Evolutionary conservation across 1,284 basidiomycete genomes (phyloP).

Genomic region (Microbotryomycetes sp.): DNA sequence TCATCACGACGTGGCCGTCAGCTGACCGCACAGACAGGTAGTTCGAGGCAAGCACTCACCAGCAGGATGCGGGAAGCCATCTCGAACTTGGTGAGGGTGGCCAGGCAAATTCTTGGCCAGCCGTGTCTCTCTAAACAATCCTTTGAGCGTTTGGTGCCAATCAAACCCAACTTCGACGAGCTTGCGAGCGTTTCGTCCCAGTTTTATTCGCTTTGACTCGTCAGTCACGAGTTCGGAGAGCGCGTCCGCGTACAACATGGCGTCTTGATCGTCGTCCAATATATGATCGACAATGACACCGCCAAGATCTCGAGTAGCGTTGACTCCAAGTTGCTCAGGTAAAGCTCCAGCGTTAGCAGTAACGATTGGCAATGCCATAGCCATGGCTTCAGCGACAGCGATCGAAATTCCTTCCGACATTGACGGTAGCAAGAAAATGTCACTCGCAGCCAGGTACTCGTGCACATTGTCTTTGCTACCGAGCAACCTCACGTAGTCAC

Average conservation of each 20-base stretch:
- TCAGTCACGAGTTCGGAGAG: slow-evolving; percentile 14
- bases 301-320: slow-evolving; percentile 9
- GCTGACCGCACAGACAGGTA: no score
- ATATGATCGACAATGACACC: slow-evolving; percentile 26
- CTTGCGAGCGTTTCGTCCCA: slow-evolving; percentile 19
- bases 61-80: slow-evolving; percentile 17
- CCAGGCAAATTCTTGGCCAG: slow-evolving; percentile 11
- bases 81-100: neutral
- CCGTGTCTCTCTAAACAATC: slow-evolving; percentile 20
- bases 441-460: slow-evolving; percentile 19
- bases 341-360: slow-evolving; percentile 30
- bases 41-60: slow-evolving; percentile 2
- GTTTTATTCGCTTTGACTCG: neutral
- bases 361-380: slow-evolving; percentile 30
- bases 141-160: slow-evolving; percentile 17
- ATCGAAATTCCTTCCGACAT: slow-evolving; percentile 32
- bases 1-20: neutral
- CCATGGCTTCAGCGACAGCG: slow-evolving; percentile 34
- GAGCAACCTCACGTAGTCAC: slow-evolving; percentile 18
- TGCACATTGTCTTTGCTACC: slow-evolving; percentile 15
- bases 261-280: slow-evolving; percentile 13
- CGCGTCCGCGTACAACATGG: slow-evolving; percentile 19
- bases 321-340: slow-evolving; percentile 24
- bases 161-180: slow-evolving; percentile 23
- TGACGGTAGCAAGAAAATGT: slow-evolving; percentile 31